Evolutionary conservation across 805 yeast genomes (phyloP).

Genomic region (Spathaspora sp.): DNA sequence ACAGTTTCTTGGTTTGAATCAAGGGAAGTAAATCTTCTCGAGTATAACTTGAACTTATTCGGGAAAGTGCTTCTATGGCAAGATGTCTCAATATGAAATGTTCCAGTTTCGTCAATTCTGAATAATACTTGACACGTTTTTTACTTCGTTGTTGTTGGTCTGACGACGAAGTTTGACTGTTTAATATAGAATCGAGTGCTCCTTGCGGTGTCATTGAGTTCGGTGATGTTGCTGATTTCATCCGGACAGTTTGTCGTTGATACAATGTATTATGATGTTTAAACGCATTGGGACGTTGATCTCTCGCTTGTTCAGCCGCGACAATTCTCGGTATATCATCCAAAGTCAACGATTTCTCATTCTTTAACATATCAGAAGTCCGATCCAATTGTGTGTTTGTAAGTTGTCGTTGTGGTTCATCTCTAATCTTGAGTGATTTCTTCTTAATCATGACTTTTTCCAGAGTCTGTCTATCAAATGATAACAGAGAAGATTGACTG

Average conservation of each 20-base stretch:
- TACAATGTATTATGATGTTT: constrained; percentile 62
- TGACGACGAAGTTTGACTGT: background rate
- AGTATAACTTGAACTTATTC: constrained; percentile 19
- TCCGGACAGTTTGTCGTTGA: constrained; percentile 25
- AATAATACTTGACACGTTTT: constrained; percentile 46
- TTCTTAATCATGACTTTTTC: constrained; percentile 22
- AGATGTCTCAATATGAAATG: constrained; percentile 56
- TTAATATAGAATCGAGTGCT: constrained; percentile 7
- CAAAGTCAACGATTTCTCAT: constrained; percentile 81
- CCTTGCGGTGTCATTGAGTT: constrained; percentile 4
- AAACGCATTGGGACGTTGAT: constrained; percentile 88
- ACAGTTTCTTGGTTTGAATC: constrained; percentile 40
- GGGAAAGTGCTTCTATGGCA: constrained; percentile 51
- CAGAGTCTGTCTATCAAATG: constrained; percentile 15
- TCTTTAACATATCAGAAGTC: constrained; percentile 67
- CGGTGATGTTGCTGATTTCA: constrained; percentile 1
- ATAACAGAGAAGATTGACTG: constrained; percentile 6
- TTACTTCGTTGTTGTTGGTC: background rate
- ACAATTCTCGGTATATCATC: constrained; percentile 97
- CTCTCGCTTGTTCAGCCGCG: constrained; percentile 94
- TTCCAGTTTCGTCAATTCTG: constrained; percentile 59
- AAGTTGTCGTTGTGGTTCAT: constrained; percentile 34
- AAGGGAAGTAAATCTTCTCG: constrained; percentile 36
- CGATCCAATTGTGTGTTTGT: constrained; percentile 46
- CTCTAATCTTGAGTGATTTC: constrained; percentile 27